Evolutionary conservation across 2,329 filamentous ascomycete genomes (phyloP).

Genomic region (Xylariaceae sp.): DNA sequence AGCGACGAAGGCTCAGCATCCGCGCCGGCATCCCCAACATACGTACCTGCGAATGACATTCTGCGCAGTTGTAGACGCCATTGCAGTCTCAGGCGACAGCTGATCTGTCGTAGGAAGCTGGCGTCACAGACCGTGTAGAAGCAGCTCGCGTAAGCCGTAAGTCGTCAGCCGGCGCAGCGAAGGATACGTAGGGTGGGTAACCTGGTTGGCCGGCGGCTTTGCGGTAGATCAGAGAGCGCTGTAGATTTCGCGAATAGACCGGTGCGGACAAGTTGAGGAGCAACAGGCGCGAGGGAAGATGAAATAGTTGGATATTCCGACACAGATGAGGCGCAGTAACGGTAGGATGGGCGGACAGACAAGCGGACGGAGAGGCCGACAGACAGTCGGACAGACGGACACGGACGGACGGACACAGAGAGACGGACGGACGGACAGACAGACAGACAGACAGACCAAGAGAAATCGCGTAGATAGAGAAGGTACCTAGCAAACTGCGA

Average conservation of each 20-base stretch:
- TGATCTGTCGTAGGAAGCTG: slow-evolving; percentile 14
- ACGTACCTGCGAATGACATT: slow-evolving; percentile 45
- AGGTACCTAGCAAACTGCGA: not conserved
- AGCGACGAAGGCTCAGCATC: not conserved
- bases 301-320: slow-evolving; percentile 8
- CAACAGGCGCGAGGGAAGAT: not conserved
- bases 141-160: slow-evolving; percentile 10
- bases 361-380: not conserved
- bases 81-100: slow-evolving; percentile 24
- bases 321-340: slow-evolving; percentile 9
- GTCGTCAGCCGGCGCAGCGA: slow-evolving; percentile 6
- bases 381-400: not conserved
- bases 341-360: not conserved
- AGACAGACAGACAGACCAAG: slow-evolving; percentile 6
- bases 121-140: slow-evolving; percentile 19
- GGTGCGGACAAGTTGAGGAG: not conserved
- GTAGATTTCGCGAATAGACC: not conserved
- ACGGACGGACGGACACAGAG: not conserved
- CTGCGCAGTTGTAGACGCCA: slow-evolving; percentile 34
- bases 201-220: not conserved
- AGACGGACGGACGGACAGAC: not conserved
- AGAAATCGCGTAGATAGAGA: slow-evolving; percentile 1
- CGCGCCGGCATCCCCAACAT: not conserved
- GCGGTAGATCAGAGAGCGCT: not conserved
- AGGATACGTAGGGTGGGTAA: slow-evolving; percentile 3